phyloP scores from a whole-genome alignment of 768 basidiomycete species.

The Tylopilus rubrobrunneus region DNA sequence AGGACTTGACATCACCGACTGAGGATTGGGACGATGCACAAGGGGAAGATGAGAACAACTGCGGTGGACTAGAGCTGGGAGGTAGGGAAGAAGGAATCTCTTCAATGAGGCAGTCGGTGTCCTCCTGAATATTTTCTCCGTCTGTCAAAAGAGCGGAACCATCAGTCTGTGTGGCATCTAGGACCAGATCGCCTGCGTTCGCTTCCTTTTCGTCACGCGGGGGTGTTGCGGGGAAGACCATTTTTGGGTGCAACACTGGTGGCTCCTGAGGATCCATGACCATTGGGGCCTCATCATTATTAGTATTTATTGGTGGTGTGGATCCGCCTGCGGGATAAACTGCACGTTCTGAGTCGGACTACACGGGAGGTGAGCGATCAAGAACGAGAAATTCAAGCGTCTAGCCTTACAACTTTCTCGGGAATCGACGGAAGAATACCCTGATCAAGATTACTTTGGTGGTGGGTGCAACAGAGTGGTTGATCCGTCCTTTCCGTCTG shows the following conservation, averaged over 20 bases:
- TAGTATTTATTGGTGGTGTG: background rate
- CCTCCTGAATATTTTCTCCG: constrained; percentile 4
- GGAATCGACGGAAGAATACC: background rate
- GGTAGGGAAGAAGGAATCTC: constrained; percentile 21
- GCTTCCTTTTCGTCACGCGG: background rate
- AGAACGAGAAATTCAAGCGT: background rate
- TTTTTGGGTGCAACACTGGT: background rate
- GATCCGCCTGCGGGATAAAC: background rate
- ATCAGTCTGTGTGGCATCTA: background rate
- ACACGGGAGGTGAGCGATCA: background rate
- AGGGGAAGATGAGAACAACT: constrained; percentile 43
- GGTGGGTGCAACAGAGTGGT: background rate
- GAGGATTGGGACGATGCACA: constrained; percentile 33
- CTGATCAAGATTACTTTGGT: background rate
- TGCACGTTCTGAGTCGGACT: background rate
- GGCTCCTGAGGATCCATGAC: background rate
- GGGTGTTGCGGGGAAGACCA: background rate
- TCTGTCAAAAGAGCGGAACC: background rate
- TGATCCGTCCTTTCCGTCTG: background rate
- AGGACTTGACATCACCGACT: constrained; percentile 1
- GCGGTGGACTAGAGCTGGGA: constrained; percentile 48
- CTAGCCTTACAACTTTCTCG: constrained; percentile 12
- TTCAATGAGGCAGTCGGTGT: constrained; percentile 2
- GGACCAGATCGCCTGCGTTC: background rate
- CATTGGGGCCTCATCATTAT: background rate